A percentile compares a stretch with the other conserved stretches of the same genome.
Conservation (phyloP, 768 basidiomycete species). For the Pulveroboletus ravenelii region DNA sequence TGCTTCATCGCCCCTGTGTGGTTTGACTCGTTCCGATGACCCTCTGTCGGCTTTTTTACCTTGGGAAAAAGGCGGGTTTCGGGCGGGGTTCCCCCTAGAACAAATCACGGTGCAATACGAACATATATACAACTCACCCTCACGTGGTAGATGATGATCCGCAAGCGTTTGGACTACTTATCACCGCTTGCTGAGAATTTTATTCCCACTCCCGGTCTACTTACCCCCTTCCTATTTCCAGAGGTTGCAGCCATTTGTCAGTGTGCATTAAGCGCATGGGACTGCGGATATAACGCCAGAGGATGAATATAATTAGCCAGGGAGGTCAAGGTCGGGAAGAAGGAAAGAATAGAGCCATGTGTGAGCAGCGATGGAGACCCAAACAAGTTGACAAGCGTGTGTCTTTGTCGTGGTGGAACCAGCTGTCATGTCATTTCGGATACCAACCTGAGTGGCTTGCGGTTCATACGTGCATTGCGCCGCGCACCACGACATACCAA, state of each 20-base stretch:
- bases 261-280: not conserved
- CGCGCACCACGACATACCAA: not conserved
- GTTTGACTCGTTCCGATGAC: not conserved
- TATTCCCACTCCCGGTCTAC: conserved; percentile 1
- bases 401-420: not conserved
- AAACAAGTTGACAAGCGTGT: conserved; percentile 1
- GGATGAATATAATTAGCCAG: conserved; percentile 9
- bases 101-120: not conserved
- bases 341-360: not conserved
- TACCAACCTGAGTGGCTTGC: not conserved
- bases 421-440: not conserved
- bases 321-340: not conserved
- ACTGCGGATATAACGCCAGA: not conserved
- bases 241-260: conserved; percentile 5
- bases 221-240: conserved; percentile 14
- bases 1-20: not conserved
- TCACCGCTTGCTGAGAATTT: conserved; percentile 12
- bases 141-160: conserved; percentile 15
- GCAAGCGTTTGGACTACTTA: not conserved
- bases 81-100: not conserved
- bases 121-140: conserved; percentile 1
- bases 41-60: not conserved
- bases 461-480: not conserved
- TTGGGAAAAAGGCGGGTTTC: conserved; percentile 1
- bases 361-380: conserved; percentile 3